Conservation (phyloP, 805 yeast genomes). For the Saturnispora diversa region DNA sequence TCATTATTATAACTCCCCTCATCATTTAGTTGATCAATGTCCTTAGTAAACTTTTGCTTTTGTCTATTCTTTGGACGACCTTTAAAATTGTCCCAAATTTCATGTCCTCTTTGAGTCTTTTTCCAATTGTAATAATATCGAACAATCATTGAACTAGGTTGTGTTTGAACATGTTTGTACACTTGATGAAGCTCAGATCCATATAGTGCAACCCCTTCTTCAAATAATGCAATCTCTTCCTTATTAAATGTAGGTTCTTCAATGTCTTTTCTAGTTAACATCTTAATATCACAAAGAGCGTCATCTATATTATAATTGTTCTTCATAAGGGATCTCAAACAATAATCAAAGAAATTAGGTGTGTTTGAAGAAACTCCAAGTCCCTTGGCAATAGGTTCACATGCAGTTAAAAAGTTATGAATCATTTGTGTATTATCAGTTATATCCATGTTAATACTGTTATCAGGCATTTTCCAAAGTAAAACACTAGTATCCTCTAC, state of each 20-base stretch:
- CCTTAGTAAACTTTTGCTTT: conserved; percentile 36
- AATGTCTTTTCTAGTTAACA: conserved; percentile 48
- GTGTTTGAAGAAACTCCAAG: conserved; percentile 52
- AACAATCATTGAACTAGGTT: conserved; percentile 70
- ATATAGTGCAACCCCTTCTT: conserved; percentile 58
- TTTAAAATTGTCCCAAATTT: conserved; percentile 74
- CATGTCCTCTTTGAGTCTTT: conserved; percentile 66
- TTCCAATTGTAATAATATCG: conserved; percentile 89
- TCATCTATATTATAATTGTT: conserved; percentile 40
- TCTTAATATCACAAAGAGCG: conserved; percentile 41
- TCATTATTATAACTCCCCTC: conserved; percentile 62
- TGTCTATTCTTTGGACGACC: conserved; percentile 59
- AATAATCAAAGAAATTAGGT: conserved; percentile 77
- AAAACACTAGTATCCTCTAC: conserved; percentile 56
- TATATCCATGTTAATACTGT: too few relatives aligned
- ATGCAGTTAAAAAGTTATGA: conserved; percentile 47
- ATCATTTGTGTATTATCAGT: too few relatives aligned
- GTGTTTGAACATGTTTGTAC: conserved; percentile 60
- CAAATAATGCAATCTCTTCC: conserved; percentile 62
- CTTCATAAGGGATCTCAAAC: conserved; percentile 47
- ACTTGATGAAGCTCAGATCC: conserved; percentile 81
- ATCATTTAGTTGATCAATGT: conserved; percentile 47
- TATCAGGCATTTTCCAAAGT: conserved; percentile 51
- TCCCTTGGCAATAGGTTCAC: conserved; percentile 48
- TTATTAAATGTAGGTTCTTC: conserved; percentile 69